Conservation (phyloP, 2,329 filamentous ascomycete species). For the Fusarium algeriense region DNA sequence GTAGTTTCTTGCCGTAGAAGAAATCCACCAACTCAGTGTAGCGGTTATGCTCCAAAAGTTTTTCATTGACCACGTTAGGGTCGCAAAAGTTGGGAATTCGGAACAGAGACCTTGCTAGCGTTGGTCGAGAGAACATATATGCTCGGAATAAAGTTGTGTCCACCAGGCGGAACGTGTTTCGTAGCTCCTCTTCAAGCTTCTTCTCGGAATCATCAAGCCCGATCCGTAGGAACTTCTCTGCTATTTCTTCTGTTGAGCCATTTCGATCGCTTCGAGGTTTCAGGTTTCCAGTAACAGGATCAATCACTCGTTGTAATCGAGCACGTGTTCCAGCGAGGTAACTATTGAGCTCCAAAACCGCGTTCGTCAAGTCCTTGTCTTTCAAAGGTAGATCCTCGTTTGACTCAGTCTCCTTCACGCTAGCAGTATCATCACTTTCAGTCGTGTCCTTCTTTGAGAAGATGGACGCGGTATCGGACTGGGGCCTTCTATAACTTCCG, state of each 20-base stretch:
- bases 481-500: conserved; percentile 58
- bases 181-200: conserved; percentile 77
- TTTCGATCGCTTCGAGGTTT: conserved; percentile 62
- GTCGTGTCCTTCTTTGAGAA: conserved; percentile 65
- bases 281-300: conserved; percentile 72
- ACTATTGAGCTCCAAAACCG: conserved; percentile 84
- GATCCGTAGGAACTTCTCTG: conserved; percentile 68
- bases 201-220: conserved; percentile 63
- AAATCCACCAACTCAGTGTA: conserved; percentile 98
- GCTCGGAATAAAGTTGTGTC: conserved; percentile 95
- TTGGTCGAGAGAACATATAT: conserved; percentile 92
- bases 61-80: conserved; percentile 93
- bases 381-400: conserved; percentile 69
- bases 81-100: conserved; percentile 98
- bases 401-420: conserved; percentile 59
- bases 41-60: conserved; percentile 85
- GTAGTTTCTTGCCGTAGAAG: conserved; percentile 93
- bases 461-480: conserved; percentile 70
- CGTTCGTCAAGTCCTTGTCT: conserved; percentile 85
- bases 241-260: conserved; percentile 61
- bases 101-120: conserved; percentile 88
- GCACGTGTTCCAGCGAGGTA: conserved; percentile 89
- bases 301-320: conserved; percentile 71
- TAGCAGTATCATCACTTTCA: conserved; percentile 68
- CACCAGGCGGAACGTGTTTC: conserved; percentile 83